Percentiles rank a stretch among this genome's conserved stretches.
These are phyloP conservation scores for Leucocoprinus birnbaumii DNA, from an alignment of 768 basidiomycete genomes.

Conservation along the genomic window DNA sequence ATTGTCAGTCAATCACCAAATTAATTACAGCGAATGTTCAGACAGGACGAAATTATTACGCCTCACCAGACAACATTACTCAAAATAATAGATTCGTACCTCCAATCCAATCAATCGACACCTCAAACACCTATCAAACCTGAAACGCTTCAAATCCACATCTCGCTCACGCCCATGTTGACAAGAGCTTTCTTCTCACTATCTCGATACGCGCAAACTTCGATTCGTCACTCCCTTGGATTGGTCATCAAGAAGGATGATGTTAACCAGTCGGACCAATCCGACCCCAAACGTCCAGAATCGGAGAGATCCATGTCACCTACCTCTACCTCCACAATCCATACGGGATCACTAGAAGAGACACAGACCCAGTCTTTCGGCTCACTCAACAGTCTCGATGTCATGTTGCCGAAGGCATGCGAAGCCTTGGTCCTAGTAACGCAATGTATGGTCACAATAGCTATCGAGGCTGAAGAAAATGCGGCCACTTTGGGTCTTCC, in stretches of 20 bases:
- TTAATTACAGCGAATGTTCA: conserved; percentile 23
- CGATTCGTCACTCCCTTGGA: conserved; percentile 49
- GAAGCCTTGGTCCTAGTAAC: conserved; percentile 78
- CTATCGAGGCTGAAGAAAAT: conserved; percentile 48
- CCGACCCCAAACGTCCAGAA: background rate
- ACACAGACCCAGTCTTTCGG: conserved; percentile 1
- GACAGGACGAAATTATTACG: conserved; percentile 68
- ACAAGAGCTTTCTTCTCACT: conserved; percentile 60
- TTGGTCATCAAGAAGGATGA: conserved; percentile 11
- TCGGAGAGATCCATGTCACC: conserved; percentile 8
- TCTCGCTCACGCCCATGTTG: conserved; percentile 53
- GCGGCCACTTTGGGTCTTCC: conserved; percentile 14
- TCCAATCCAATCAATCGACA: conserved; percentile 50
- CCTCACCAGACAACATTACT: conserved; percentile 87
- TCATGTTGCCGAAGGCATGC: conserved; percentile 72
- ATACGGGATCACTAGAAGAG: conserved; percentile 4
- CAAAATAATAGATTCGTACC: conserved; percentile 83
- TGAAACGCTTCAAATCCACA: conserved; percentile 33
- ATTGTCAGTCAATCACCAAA: background rate
- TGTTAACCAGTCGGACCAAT: conserved; percentile 7
- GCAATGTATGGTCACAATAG: conserved; percentile 70
- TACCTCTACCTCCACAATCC: conserved; percentile 1
- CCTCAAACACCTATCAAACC: conserved; percentile 25
- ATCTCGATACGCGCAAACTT: conserved; percentile 50
- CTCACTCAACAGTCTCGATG: conserved; percentile 40